These are phyloP conservation scores for Vigna angularis DNA, from an alignment of 306 rosid genomes.

Conservation along the genomic window DNA sequence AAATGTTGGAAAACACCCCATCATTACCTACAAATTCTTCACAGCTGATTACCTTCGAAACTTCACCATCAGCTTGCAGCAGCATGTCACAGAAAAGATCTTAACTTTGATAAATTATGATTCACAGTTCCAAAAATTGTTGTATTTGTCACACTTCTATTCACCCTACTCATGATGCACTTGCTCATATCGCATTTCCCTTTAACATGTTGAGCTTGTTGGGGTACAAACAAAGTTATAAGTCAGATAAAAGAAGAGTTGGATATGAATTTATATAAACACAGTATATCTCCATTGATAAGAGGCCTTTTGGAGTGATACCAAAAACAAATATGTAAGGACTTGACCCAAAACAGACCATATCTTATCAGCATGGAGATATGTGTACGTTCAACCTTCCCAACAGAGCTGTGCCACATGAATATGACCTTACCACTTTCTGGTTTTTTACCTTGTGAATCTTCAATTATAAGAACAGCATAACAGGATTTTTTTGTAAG, in stretches of 20 bases:
- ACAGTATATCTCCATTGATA: too few species aligned
- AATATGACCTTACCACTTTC: slow-evolving; percentile 48
- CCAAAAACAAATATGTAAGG: too few species aligned
- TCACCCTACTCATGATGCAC: slow-evolving; percentile 21
- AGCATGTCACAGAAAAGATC: slow-evolving; percentile 4
- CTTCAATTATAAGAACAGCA: too few species aligned
- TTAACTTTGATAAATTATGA: neutral
- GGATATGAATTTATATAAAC: too few species aligned
- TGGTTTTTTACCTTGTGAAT: slow-evolving; percentile 13
- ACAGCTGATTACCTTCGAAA: slow-evolving; percentile 26
- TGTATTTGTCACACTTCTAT: slow-evolving; percentile 13
- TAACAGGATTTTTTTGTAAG: too few species aligned
- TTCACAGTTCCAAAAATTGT: slow-evolving; percentile 12
- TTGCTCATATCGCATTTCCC: slow-evolving; percentile 1
- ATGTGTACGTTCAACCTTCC: too few species aligned
- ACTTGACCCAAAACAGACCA: too few species aligned
- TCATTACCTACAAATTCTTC: slow-evolving; percentile 12
- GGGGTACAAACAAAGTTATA: too few species aligned
- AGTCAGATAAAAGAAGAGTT: too few species aligned
- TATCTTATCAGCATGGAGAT: too few species aligned
- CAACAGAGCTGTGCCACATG: slow-evolving; percentile 5
- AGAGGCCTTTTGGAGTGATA: too few species aligned
- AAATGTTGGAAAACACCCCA: neutral
- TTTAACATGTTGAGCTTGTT: slow-evolving; percentile 13
- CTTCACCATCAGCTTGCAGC: slow-evolving; percentile 32